Base-by-base conservation (phyloP, 2,329 filamentous ascomycete species). In the Chaetomiaceae sp. region DNA sequence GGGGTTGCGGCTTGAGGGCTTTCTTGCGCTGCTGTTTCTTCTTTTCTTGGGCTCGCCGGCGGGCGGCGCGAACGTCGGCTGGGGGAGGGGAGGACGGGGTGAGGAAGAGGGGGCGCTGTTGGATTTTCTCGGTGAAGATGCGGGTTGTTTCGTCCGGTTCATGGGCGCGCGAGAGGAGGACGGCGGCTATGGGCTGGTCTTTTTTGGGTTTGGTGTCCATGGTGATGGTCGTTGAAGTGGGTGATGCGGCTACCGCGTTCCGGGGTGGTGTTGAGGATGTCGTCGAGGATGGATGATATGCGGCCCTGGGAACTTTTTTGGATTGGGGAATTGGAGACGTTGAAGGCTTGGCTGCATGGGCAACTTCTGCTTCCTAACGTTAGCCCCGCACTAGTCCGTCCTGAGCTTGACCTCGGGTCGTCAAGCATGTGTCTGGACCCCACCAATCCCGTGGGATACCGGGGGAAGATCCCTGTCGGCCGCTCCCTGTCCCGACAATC, bases 41-140 rank as follows among this genome's bases (percentile, higher is more conserved):
- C 46, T 72, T 69, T 30, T 73, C 65, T 4, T 74, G 74, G 58
- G 71, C 76, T 64, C 73, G 81, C 14, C 76, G 71, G 20, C 79
- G 78, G 34, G 73, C 72, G n/a, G 78, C 73, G 56, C 85, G 82
- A 18, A 79, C 78, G 62, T 82, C 80, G 46, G 73, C 61, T 63
- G 82, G 68, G 0, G 77, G 75, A 1, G 89, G 87, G 0, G 87
- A 89, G 20, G 85, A 86, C 6, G 89, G 85, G 37, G 86, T 84
- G 3, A 96, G 81, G 64, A 86, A 82, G 52, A 96, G 82, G 0
- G 89, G 85, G 42, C 90, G 89, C 66, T 89, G 85, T 63, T 89
- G 83, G 67, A 96, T 82, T 70, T 90, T 90, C 59, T 95, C 89
- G 57, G 79, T 77, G 75, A 87, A 92, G 69, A 96, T 88, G 49